A percentile compares a stretch with the other conserved stretches of the same genome.
Conservation (phyloP, 169 alveolate species). For the Plasmodium gonderi region DNA sequence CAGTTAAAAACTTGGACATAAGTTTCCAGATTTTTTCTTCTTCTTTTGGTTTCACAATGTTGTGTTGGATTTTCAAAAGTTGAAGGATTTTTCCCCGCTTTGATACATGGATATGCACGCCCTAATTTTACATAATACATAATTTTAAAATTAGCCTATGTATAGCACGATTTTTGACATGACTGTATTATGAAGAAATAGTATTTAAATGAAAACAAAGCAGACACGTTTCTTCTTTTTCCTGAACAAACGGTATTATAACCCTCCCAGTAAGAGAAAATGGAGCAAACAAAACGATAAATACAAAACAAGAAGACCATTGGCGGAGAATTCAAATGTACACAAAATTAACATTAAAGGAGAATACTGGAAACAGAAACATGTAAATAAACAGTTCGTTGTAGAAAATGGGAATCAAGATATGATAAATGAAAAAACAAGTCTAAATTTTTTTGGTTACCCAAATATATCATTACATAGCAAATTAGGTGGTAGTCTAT, state of each 20-base stretch:
- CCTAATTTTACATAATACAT: no score
- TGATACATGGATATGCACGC: neutral
- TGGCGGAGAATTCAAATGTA: constrained; percentile 84
- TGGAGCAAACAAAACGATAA: constrained; percentile 88
- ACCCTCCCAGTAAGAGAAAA: constrained; percentile 75
- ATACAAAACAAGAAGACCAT: constrained; percentile 85
- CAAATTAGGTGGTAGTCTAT: constrained; percentile 85
- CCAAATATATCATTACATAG: constrained; percentile 80
- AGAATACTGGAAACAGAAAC: constrained; percentile 87
- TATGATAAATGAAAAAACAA: constrained; percentile 70
- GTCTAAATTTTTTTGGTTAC: constrained; percentile 85
- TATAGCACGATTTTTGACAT: neutral
- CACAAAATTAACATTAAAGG: constrained; percentile 84
- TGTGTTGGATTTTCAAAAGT: neutral
- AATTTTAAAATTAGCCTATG: neutral
- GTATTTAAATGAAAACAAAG: constrained; percentile 23
- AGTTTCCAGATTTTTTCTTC: neutral
- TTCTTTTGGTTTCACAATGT: neutral
- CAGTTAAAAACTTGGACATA: neutral
- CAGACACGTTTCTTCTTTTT: constrained; percentile 7
- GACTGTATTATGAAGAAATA: neutral
- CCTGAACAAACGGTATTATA: constrained; percentile 40
- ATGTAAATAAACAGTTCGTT: constrained; percentile 78
- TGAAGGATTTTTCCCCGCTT: neutral
- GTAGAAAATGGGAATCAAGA: constrained; percentile 65